Evolutionary conservation across 495 filamentous ascomycete genomes (phyloP).

Genomic region (Hypoxylon trugodes): DNA sequence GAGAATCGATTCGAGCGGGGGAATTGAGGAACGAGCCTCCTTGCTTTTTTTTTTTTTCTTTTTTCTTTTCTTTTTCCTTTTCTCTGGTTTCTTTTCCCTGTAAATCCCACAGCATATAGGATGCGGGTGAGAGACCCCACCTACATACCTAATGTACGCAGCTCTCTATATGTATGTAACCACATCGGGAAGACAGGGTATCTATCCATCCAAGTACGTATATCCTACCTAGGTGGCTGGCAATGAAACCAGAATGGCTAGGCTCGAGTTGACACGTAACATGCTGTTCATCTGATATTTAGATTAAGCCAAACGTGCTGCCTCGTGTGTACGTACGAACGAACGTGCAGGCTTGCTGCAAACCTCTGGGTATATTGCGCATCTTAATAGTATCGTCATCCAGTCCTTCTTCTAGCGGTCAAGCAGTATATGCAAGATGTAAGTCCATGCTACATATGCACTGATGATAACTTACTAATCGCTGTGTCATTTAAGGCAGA

Average conservation of each 20-base stretch:
- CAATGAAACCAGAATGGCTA: constrained; percentile 14
- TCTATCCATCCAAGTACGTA: not conserved
- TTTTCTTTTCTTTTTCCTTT: not conserved
- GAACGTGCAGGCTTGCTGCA: too few species aligned
- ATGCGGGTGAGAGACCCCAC: constrained; percentile 23
- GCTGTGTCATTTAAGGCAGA: not conserved
- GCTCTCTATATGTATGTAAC: too few species aligned
- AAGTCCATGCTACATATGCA: too few species aligned
- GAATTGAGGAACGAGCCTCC: constrained; percentile 8
- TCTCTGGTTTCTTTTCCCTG: not conserved
- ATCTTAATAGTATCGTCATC: not conserved
- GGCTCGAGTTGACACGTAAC: constrained; percentile 28
- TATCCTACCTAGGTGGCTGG: not conserved
- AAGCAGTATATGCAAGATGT: not conserved
- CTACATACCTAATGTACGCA: too few species aligned
- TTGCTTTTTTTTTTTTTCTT: not conserved
- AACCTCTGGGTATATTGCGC: not conserved
- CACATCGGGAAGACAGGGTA: too few species aligned
- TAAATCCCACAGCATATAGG: constrained; percentile 15
- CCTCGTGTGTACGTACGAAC: constrained; percentile 5
- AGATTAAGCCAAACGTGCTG: constrained; percentile 9
- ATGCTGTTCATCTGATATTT: constrained; percentile 19
- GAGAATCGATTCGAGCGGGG: constrained; percentile 30
- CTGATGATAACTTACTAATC: not conserved
- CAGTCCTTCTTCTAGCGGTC: not conserved